Evolutionary conservation across 192 early-diverging fungal species (phyloP), one percentile per base, ranked within the genome.

Genomic region (Allomyces arbusculus): DNA sequence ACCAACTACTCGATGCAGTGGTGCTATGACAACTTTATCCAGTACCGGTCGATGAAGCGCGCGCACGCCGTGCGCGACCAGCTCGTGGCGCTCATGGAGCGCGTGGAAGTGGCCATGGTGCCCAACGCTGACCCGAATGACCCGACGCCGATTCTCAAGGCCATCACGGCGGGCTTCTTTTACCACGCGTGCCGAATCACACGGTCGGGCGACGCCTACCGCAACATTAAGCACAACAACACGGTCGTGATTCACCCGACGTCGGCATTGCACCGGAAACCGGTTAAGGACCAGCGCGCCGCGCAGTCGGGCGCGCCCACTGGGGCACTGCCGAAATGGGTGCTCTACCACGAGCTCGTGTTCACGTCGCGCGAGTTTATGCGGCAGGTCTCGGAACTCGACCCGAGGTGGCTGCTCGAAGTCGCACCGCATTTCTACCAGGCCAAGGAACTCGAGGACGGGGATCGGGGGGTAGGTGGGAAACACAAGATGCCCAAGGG

Each of bases 1-100:
- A 89, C 91, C 8, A 88, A 90, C 64, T 99, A 89, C 73, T 91
- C 89, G 62, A 87, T 87, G 70, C 82, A 87, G 66, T 99, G 94
- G 94, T 99, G 95, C 76, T 87, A 87, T 72, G 95, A 99, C 69
- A 96, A 99, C 73, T 99, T 88, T 77, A 86, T 99, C 65, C 92
- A 97, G 70, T 83, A 91, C 67, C 79, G 89, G 22, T 88, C 94
- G 26, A 84, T 99, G 83, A 86, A 86, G 40, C 81, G 90, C 20
- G 94, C 89, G 3, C 83, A 90, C 66, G 91, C 94, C 72, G 80
- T 99, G 23, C 84, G 95, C 3, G 94, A 99, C 67, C 95, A 99
- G 75, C 79, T 99, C 65, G 80, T 92, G 19, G 83, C 83, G 6
- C 73, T 99, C 45, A 87, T 95, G 84, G 95, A 96, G 68, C 83